Conservation (phyloP, 2,329 filamentous ascomycete species). For the Fusarium temperatum region DNA sequence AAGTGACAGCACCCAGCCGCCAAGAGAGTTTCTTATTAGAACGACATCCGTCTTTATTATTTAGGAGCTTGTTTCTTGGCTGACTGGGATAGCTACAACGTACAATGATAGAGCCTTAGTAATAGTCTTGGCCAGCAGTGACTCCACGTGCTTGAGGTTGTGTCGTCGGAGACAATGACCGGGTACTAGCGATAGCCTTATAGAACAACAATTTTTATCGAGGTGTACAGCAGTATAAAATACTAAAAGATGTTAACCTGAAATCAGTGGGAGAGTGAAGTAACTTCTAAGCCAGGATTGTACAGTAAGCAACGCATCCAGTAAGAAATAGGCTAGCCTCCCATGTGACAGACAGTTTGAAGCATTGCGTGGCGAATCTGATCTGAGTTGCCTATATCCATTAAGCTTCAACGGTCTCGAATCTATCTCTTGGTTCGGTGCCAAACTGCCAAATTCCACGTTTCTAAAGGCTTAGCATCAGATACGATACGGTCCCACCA, state of each 20-base stretch:
- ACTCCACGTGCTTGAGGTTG: not conserved
- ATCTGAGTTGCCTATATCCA: not conserved
- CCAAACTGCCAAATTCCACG: not conserved
- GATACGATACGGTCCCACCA: not conserved
- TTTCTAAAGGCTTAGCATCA: not conserved
- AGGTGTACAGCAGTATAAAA: not conserved
- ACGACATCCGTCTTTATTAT: not conserved
- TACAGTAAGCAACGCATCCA: not conserved
- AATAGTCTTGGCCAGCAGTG: not conserved
- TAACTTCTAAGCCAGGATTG: not conserved
- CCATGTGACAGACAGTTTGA: too few relatives aligned
- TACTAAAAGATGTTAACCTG: not conserved
- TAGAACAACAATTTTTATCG: not conserved
- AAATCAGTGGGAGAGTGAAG: not conserved
- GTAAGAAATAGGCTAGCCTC: not conserved
- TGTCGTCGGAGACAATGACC: not conserved
- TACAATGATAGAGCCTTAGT: not conserved
- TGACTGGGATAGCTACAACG: not conserved
- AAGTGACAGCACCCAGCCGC: not conserved
- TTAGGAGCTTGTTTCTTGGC: conserved; percentile 7
- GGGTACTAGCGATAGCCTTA: not conserved
- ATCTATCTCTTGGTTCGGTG: not conserved
- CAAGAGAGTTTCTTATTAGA: not conserved
- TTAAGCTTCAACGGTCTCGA: not conserved
- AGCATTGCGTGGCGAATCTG: not conserved